Percentiles rank a stretch among this genome's conserved stretches.
Evolutionary conservation across 305 asterid genomes (phyloP).

Genomic region (Fraxinus nigra): DNA sequence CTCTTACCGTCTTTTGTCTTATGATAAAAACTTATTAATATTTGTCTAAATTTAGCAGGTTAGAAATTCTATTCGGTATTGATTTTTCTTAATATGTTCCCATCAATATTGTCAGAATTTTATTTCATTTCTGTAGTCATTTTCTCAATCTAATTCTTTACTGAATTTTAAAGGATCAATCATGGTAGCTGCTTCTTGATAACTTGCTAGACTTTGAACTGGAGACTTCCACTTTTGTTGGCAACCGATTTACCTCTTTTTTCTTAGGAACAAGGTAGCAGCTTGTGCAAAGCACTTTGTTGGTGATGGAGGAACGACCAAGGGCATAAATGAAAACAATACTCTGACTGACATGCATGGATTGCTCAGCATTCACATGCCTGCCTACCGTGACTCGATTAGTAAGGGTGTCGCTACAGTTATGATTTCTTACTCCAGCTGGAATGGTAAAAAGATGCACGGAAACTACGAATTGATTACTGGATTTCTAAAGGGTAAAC

Average conservation of each 20-base stretch:
- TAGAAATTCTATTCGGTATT: neutral
- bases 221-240: neutral
- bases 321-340: slow-evolving; percentile 68
- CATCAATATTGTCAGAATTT: neutral
- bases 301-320: slow-evolving; percentile 85
- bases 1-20: neutral
- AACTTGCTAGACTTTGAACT: slow-evolving; percentile 3
- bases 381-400: slow-evolving; percentile 66
- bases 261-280: slow-evolving; percentile 69
- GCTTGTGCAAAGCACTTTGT: slow-evolving; percentile 94
- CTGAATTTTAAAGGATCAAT: neutral
- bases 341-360: slow-evolving; percentile 59
- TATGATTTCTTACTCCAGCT: slow-evolving; percentile 86
- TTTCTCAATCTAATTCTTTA: slow-evolving; percentile 5
- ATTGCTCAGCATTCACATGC: slow-evolving; percentile 81
- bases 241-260: slow-evolving; percentile 12
- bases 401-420: slow-evolving; percentile 71
- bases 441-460: slow-evolving; percentile 83
- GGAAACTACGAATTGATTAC: slow-evolving; percentile 64
- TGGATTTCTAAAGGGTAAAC: slow-evolving; percentile 68
- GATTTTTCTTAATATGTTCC: slow-evolving; percentile 1
- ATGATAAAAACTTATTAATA: neutral
- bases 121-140: neutral
- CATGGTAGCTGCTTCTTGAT: neutral
- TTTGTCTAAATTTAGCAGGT: neutral